Base-by-base conservation (phyloP, 2,329 filamentous ascomycete species). In the Alternaria sp. region DNA sequence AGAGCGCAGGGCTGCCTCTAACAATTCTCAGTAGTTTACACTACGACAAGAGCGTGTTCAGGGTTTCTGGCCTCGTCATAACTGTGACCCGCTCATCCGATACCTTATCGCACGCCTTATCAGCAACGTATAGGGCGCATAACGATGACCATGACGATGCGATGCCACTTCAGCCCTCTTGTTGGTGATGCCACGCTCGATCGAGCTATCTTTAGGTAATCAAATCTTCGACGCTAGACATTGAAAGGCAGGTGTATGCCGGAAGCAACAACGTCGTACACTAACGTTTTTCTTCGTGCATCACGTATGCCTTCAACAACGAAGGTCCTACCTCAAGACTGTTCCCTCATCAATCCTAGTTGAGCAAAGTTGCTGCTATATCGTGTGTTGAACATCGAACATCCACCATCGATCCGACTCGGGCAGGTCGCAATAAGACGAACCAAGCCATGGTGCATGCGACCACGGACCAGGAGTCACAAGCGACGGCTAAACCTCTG, bases 191-290 rank as follows among this genome's bases (percentile, higher is more conserved):
- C 14, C 20, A n/a, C n/a, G 16, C 32, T 38, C 9, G 34, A 36
- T 27, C 12, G 32, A 36, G 34, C 32, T 5, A 7, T 7, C 12
- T 22, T 50, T 50, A 50, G 46, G 46, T 50, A 38, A 50, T 50
- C 4, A 18, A 25, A 32, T 11, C 5, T 9, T n/a, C 36, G 20
- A 20, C 46, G 30, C 46, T 50, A 50, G 46, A 50, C 32, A n/a
- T 50, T 38, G 46, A 50, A 50, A 50, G 46, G 46, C 30, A 50
- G 46, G 46, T 38, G 46, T 50, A 38, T 14, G 20, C 20, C 32
- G 30, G 32, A 50, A 32, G 25, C 18, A 16, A 36, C 30, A 22
- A n/a, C 30, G 20, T 53, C 3, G 16, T 43, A 20, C 51, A 32
- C 25, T 32, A 54, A 34, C 27, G 10, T 27, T 32, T 27, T 50